Evolutionary conservation across 192 early-diverging fungal genomes (phyloP), one percentile per base, ranked within the genome.

Genomic region (Phlyctochytrium planicorne): DNA sequence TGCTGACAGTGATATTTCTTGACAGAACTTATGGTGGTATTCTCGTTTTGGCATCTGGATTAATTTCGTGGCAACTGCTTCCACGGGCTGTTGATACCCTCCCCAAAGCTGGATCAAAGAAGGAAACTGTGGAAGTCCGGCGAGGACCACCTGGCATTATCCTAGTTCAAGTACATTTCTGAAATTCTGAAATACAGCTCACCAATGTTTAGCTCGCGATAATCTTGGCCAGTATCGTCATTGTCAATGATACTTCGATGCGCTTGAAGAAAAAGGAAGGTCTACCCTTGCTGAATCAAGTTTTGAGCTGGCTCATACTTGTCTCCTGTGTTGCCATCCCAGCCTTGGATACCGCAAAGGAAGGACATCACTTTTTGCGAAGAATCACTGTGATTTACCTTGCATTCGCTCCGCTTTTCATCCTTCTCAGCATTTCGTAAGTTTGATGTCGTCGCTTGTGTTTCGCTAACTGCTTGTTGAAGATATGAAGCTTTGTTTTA

Each of bases 401-500:
- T 53, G 83, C 93, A 4, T 96, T 97, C 82, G 91, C 90, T 2
- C 90, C 94, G 23, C 79, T 91, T 24, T 93, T 96, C 69, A 82
- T 92, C 30, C 73, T 96, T 60, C 75, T 97, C n/a, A 93, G 90
- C 52, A 85, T 92, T n/a, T 94, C 91, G 24, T 63, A 78, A 60
- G 75, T 76, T 59, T 66, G 40, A 24, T 37, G 60, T 27, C 30
- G 62, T 29, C 3, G 34, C 16, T 63, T 16, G 14, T 35, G 25
- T 16, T 63, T n/a, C 1, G 20, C 16, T 32, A 60, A 23, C 17
- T 34, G 20, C 34, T 36, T 32, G 25, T 40, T 69, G 36, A 32
- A 76, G 73, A 2, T 94, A 94, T 70, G 95, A 97, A 67, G 75
- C 86, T 14, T 77, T 95, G 33, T 97, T 97, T 65, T 97, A 95